Evolutionary conservation across 768 basidiomycete genomes (phyloP).

Genomic region (Suillus tomentosus): DNA sequence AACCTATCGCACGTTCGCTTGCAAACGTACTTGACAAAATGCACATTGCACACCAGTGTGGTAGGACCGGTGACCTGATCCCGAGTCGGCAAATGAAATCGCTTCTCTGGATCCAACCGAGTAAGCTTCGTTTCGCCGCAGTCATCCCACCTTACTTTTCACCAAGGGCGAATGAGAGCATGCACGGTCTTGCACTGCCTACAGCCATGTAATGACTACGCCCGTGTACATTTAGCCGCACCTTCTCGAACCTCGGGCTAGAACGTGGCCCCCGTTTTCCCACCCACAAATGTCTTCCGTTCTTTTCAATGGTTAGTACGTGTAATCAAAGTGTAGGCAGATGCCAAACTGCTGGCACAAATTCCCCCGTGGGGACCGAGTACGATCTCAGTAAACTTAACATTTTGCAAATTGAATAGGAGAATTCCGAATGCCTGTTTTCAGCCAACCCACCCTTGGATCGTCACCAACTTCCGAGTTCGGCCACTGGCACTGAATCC

Average conservation of each 20-base stretch:
- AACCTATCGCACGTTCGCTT: constrained; percentile 38
- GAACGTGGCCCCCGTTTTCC: constrained; percentile 23
- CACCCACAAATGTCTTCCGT: background rate
- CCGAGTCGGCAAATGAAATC: background rate
- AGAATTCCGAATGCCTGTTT: constrained; percentile 3
- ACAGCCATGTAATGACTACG: constrained; percentile 14
- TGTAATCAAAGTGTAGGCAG: background rate
- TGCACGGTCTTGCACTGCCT: constrained; percentile 19
- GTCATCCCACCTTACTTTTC: constrained; percentile 1
- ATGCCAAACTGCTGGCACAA: background rate
- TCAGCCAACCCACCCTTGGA: background rate
- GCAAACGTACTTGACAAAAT: constrained; percentile 15
- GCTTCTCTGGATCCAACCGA: constrained; percentile 1
- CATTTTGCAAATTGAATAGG: constrained; percentile 16
- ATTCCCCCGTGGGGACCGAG: background rate
- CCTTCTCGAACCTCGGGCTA: background rate
- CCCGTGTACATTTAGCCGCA: constrained; percentile 7
- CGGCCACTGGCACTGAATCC: background rate
- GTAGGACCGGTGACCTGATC: constrained; percentile 1
- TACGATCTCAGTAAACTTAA: background rate
- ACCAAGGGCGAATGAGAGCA: constrained; percentile 30
- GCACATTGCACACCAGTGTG: background rate
- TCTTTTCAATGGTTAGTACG: constrained; percentile 3
- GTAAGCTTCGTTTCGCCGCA: background rate
- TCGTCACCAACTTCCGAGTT: constrained; percentile 2